A percentile compares a stretch with the other conserved stretches of the same genome.
phyloP scores from a whole-genome alignment of 179 eudicot genomes.

The Vitellaria paradoxa region DNA sequence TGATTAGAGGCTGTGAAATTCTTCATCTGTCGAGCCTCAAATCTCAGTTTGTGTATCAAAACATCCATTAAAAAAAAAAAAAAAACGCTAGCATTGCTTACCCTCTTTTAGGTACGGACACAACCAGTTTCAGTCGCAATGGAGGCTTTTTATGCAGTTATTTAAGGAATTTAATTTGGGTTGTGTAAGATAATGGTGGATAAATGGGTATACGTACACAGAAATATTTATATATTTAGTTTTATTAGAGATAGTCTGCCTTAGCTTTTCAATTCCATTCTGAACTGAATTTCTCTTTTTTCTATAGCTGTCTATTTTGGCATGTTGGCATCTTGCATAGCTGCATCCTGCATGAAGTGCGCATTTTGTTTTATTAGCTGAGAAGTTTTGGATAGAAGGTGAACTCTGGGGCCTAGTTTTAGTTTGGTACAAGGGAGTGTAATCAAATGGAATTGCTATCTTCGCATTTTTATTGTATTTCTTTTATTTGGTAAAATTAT shows the following conservation, averaged over 20 bases:
- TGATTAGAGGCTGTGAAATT: conserved; percentile 3
- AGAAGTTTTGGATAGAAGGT: too few species aligned
- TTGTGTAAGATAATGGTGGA: too few species aligned
- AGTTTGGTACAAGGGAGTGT: too few species aligned
- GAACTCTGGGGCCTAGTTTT: too few species aligned
- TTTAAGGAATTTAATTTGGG: too few species aligned
- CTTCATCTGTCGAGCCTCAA: not conserved
- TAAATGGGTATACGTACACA: not conserved
- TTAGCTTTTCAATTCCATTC: not conserved
- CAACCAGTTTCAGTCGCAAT: too few species aligned
- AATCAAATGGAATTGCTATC: too few species aligned
- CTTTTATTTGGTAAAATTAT: too few species aligned
- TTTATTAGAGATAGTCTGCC: not conserved
- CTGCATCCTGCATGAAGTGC: too few species aligned
- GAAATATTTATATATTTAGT: not conserved
- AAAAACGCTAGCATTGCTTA: not conserved
- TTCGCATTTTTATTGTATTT: too few species aligned
- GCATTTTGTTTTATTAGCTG: too few species aligned
- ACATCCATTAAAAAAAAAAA: not conserved
- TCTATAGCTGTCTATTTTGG: not conserved
- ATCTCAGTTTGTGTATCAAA: not conserved
- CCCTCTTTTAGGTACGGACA: not conserved
- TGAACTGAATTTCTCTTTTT: not conserved
- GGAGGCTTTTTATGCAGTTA: not conserved
- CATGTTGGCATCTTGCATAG: not conserved